phyloP scores from a whole-genome alignment of 805 yeast genomes.

The Candida chilensis region DNA sequence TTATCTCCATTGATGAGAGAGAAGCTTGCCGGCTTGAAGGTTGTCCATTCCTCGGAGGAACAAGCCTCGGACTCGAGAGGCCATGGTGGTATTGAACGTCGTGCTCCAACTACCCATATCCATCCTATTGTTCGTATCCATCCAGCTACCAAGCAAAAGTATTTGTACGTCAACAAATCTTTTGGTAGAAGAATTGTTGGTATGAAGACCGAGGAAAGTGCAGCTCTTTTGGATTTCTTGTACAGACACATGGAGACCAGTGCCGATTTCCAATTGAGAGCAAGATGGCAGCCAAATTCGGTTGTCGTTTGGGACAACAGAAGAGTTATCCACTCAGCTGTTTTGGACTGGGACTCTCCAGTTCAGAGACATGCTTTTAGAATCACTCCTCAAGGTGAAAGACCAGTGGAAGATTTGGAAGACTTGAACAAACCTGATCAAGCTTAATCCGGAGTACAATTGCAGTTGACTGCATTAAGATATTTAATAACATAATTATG shows the following conservation, averaged over 20 bases:
- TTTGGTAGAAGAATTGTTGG: constrained; percentile 24
- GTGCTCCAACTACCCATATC: constrained; percentile 20
- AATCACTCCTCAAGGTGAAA: constrained; percentile 25
- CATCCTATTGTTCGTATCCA: constrained; percentile 25
- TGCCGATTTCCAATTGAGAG: constrained; percentile 25
- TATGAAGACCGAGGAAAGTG: constrained; percentile 23
- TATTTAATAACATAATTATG: no score
- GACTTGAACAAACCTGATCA: constrained; percentile 30
- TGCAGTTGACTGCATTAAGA: no score
- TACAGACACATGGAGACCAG: constrained; percentile 20
- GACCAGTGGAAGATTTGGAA: constrained; percentile 24
- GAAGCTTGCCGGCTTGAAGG: constrained; percentile 20
- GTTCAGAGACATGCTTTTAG: constrained; percentile 24
- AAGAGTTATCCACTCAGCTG: constrained; percentile 21
- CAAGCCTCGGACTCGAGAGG: constrained; percentile 17
- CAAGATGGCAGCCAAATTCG: constrained; percentile 24
- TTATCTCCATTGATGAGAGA: constrained; percentile 23
- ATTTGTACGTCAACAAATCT: constrained; percentile 19
- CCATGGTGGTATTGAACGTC: constrained; percentile 21
- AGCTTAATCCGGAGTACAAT: no score
- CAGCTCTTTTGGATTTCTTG: constrained; percentile 17
- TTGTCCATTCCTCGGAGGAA: constrained; percentile 20
- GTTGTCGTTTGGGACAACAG: constrained; percentile 27
- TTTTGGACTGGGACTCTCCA: constrained; percentile 24
- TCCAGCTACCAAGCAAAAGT: constrained; percentile 21